Conservation (phyloP, 208 protist genomes). For the Acanthamoeba triangularis region DNA sequence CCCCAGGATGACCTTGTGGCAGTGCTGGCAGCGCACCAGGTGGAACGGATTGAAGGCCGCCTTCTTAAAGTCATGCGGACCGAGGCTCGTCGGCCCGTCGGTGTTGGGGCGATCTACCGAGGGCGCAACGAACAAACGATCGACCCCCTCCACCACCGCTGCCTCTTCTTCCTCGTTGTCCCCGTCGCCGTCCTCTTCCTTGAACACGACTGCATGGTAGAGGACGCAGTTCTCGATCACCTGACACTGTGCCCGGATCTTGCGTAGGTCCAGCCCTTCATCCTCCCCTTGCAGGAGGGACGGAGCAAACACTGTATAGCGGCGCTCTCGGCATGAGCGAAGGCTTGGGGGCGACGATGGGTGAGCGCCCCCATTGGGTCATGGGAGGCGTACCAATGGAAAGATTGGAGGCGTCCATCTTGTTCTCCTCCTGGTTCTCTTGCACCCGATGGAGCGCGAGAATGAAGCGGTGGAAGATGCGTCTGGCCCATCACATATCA, state of each 20-base stretch:
- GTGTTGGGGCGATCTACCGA: not conserved
- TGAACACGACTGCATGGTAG: not conserved
- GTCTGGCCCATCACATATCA: not conserved
- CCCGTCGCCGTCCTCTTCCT: too few species aligned
- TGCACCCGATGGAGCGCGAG: not conserved
- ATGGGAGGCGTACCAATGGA: constrained; percentile 9
- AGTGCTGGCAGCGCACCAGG: not conserved
- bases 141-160: not conserved
- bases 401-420: constrained; percentile 44
- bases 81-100: not conserved
- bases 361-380: too few species aligned
- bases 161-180: not conserved
- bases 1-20: not conserved
- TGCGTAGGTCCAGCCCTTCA: not conserved
- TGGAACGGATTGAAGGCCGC: not conserved
- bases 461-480: not conserved
- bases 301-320: not conserved
- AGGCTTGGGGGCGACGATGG: too few species aligned
- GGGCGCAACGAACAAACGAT: not conserved
- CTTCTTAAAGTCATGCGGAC: not conserved
- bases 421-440: not conserved
- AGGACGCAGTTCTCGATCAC: not conserved
- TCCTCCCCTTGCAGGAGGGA: not conserved
- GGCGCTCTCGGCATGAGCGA: not conserved
- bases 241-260: not conserved